Percentiles rank a stretch among this genome's conserved stretches.
Evolutionary conservation across 192 early-diverging fungal species (phyloP).

Genomic region (Backusella morwellensis): DNA sequence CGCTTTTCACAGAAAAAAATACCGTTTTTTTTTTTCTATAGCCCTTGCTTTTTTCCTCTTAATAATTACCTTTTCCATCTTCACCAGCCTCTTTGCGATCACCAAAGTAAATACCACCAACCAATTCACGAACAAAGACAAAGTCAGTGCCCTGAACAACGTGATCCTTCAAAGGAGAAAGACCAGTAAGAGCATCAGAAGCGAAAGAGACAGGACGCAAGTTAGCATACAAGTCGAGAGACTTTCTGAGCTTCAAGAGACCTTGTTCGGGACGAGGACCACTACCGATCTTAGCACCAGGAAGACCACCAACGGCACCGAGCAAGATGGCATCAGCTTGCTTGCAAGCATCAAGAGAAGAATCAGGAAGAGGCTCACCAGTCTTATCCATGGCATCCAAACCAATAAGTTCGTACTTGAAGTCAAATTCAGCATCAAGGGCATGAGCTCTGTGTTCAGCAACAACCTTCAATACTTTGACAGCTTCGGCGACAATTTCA

Average conservation of each 20-base stretch:
- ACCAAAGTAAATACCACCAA: constrained; percentile 98
- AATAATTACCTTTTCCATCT: constrained; percentile 66
- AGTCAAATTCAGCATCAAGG: constrained; percentile 61
- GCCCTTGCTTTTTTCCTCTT: not conserved
- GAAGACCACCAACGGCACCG: constrained; percentile 95
- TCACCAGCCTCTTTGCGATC: constrained; percentile 82
- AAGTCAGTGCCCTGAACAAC: constrained; percentile 91
- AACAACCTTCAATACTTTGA: constrained; percentile 85
- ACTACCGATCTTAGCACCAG: constrained; percentile 59
- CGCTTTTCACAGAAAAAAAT: not conserved
- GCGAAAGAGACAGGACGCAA: constrained; percentile 95
- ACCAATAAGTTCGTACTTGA: constrained; percentile 84
- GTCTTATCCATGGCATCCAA: constrained; percentile 89
- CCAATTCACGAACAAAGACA: constrained; percentile 91
- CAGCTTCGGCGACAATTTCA: constrained; percentile 89
- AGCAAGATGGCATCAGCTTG: constrained; percentile 89
- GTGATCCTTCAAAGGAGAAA: constrained; percentile 90
- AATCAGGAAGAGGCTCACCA: constrained; percentile 73
- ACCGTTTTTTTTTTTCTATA: not conserved
- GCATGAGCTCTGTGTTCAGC: constrained; percentile 57
- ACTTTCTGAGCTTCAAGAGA: constrained; percentile 88
- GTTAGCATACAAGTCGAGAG: constrained; percentile 94
- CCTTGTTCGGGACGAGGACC: constrained; percentile 95
- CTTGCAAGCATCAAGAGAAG: constrained; percentile 79
- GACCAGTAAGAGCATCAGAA: constrained; percentile 71